Percentiles rank a stretch among this genome's conserved stretches.
Conservation (phyloP, 306 rosid species). For the Gleditsia sinensis region DNA sequence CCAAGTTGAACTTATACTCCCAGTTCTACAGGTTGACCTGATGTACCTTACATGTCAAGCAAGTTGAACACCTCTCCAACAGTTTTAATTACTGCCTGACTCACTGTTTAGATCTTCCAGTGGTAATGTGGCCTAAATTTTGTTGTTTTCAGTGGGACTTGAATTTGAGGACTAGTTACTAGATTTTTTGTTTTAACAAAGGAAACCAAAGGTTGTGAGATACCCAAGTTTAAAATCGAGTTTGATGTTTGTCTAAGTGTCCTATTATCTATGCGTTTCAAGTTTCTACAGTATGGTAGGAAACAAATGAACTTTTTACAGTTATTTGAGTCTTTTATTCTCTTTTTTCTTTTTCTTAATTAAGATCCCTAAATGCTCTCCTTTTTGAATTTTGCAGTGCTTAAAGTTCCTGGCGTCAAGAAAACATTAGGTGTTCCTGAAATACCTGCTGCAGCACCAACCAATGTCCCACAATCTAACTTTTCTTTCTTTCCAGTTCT, state of each 20-base stretch:
- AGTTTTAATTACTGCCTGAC: background rate
- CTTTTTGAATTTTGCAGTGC: constrained; percentile 36
- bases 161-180: background rate
- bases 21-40: background rate
- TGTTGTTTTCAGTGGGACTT: background rate
- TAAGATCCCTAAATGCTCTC: background rate
- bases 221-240: background rate
- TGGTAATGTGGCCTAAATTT: background rate
- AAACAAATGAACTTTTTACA: background rate
- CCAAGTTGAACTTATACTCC: background rate
- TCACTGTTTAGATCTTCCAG: background rate
- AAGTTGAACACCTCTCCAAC: background rate
- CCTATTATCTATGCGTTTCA: background rate
- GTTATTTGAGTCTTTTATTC: background rate
- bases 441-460: constrained; percentile 35
- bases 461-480: constrained; percentile 39
- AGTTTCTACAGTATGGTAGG: background rate
- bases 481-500: constrained; percentile 41
- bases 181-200: background rate
- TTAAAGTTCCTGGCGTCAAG: constrained; percentile 53
- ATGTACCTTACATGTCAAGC: background rate
- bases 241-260: background rate
- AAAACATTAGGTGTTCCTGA: constrained; percentile 52
- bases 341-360: background rate
- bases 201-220: background rate